These are phyloP conservation scores for Edaphochlamys debaryana DNA, from an alignment of 139 green algal species.

Conservation along the genomic window DNA sequence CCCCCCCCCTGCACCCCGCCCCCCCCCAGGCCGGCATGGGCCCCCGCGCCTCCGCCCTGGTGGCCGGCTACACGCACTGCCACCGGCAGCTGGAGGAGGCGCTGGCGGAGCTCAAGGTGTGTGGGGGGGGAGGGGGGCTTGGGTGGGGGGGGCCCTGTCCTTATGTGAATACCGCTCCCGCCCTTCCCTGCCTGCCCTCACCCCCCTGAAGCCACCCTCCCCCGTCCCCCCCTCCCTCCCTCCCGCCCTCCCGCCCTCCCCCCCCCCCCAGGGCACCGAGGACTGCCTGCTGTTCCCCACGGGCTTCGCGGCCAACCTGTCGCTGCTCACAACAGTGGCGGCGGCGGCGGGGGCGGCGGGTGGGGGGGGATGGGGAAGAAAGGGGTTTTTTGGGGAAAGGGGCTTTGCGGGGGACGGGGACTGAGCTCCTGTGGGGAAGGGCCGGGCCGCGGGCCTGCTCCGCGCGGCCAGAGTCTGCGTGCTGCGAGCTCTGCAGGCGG, in stretches of 20 bases:
- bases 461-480: too few relatives aligned
- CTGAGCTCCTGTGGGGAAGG: too few relatives aligned
- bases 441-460: too few relatives aligned
- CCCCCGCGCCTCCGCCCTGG: constrained; percentile 75
- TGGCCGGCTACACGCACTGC: constrained; percentile 85
- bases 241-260: not conserved
- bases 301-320: constrained; percentile 93
- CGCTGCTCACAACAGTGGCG: constrained; percentile 48
- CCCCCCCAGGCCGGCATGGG: constrained; percentile 69
- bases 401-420: too few relatives aligned
- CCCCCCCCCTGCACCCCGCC: not conserved
- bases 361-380: not conserved
- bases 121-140: not conserved
- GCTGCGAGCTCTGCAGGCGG: too few relatives aligned
- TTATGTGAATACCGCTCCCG: too few relatives aligned
- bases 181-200: too few relatives aligned
- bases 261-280: constrained; percentile 58
- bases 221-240: too few relatives aligned
- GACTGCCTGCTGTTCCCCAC: constrained; percentile 87
- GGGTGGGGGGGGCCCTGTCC: too few relatives aligned
- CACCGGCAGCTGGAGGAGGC: constrained; percentile 86
- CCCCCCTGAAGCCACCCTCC: too few relatives aligned
- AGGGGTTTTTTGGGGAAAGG: not conserved
- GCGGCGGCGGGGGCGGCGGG: too few relatives aligned
- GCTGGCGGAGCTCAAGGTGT: constrained; percentile 83